Evolutionary conservation across 176 grass and related monocot species (phyloP).

Genomic region (Oryza coarctata): DNA sequence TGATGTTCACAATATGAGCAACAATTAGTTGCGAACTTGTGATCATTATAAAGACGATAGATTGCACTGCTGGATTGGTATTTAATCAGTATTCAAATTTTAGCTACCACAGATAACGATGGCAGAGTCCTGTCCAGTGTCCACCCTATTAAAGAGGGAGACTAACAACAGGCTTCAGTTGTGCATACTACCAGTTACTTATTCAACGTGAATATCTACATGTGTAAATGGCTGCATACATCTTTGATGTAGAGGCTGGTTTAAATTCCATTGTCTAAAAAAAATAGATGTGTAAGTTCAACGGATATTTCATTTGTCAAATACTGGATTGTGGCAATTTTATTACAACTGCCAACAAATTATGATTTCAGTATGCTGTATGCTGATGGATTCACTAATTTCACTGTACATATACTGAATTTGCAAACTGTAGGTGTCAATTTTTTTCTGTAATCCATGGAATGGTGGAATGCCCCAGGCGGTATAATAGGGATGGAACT

Average conservation of each 20-base stretch:
- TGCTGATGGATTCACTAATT: not conserved
- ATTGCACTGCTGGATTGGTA: not conserved
- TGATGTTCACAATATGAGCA: not conserved
- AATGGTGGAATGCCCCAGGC: not conserved
- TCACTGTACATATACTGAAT: not conserved
- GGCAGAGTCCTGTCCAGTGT: not conserved
- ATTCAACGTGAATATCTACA: not conserved
- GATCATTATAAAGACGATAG: not conserved
- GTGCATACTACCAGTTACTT: not conserved
- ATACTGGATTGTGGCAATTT: too few relatives aligned
- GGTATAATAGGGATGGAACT: not conserved
- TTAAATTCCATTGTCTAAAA: too few relatives aligned
- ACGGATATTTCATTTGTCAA: too few relatives aligned
- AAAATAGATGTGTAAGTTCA: not conserved
- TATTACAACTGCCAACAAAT: not conserved
- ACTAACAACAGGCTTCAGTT: not conserved
- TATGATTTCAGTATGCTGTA: not conserved
- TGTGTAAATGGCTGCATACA: too few relatives aligned
- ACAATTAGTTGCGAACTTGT: not conserved
- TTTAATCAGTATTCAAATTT: not conserved
- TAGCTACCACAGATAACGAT: not conserved
- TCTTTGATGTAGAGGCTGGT: too few relatives aligned
- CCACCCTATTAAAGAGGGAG: not conserved
- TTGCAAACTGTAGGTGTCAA: not conserved
- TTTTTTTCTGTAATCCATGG: not conserved